Evolutionary conservation across 495 filamentous ascomycete genomes (phyloP), one percentile per base, ranked within the genome.

Genomic region (Aspergillus baeticus): DNA sequence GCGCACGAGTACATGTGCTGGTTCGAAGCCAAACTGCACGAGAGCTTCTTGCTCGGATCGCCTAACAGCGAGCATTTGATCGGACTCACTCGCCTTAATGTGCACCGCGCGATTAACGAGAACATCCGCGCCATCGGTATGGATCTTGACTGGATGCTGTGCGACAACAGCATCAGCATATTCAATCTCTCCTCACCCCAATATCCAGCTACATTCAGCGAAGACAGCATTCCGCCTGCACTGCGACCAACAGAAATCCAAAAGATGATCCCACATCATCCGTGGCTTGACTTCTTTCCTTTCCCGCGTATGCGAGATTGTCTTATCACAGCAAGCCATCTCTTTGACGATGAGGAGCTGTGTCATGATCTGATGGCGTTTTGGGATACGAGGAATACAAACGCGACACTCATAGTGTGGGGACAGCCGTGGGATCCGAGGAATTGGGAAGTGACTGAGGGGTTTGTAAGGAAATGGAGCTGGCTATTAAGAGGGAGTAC

Each of bases 191-290:
- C 21, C 4, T 36, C 35, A n/a, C 60, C 49, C 26, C 3, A 29
- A 29, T 29, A 29, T 29, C 3, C 26, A 3, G 4, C 26, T 29
- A 29, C 26, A 29, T n/a, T n/a, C 26, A 29, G 26, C 1, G 34
- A 46, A 29, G 43, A 42, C 5, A 31, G 11, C 3, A 57, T 60
- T 7, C 72, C 76, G 0, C 52, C 62, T 0, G 64, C 64, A 44
- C 60, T 80, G 4, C 64, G 69, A 0, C 72, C 75, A 6, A 80
- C 77, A 0, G 35, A 20, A 2, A 48, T 77, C 2, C 77, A 80
- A 55, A 46, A 34, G 0, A 34, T 34, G 6, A 54, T 69, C 3
- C 65, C 63, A 3, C 77, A 80, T 48, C 69, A 74, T 43, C 67
- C 70, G 6, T 62, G 60, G 60, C 22, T 62, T 29, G 60, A 62